Evolutionary conservation across 306 rosid genomes (phyloP), one percentile per base, ranked within the genome.

Genomic region (Myrica gale): DNA sequence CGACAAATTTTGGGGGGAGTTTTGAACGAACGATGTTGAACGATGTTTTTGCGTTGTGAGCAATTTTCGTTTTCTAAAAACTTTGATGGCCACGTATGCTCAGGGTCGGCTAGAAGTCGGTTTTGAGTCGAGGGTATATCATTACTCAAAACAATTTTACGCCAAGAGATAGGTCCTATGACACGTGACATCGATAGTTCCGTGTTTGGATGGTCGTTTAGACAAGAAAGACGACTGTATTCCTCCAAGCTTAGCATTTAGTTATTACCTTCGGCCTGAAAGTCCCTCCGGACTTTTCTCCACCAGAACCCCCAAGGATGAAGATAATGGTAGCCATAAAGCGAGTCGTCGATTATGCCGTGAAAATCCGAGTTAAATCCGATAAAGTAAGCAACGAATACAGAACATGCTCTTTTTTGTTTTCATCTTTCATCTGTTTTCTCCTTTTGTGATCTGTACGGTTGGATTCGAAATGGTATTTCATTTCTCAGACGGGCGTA

Each of bases 271-370:
- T 48, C 53, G 53, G 53, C 13, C 53, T 48, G 16, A 15, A 15
- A 9, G 53, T 11, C 53, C 53, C 17, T 60, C n/a, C 0, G 26
- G 26, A 23, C 0, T 55, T 11, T 60, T 60, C 67, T 26, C 67
- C 20, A 42, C 17, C 23, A 17, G 1, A 8, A 42, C n/a, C 23
- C 21, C 50, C 54, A 62, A 78, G 46, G 60, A 94, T 92, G 99
- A 96, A 96, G 97, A 89, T 96, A 48, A 85, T 96, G 96, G 98
- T 96, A 12, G 88, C 96, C 17, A 71, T 92, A 3, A 92, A 90
- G 88, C 91, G 97, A 69, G 98, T 90, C 16, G 76, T 92, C 66
- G 96, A 96, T 80, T 96, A 92, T 75, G 99, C 99, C 74, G 92
- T 96, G 84, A 92, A 96, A 81, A 96, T 96, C 86, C 83, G 99